Conservation (phyloP, 345 rosid genomes). For the Psidium guajava region DNA sequence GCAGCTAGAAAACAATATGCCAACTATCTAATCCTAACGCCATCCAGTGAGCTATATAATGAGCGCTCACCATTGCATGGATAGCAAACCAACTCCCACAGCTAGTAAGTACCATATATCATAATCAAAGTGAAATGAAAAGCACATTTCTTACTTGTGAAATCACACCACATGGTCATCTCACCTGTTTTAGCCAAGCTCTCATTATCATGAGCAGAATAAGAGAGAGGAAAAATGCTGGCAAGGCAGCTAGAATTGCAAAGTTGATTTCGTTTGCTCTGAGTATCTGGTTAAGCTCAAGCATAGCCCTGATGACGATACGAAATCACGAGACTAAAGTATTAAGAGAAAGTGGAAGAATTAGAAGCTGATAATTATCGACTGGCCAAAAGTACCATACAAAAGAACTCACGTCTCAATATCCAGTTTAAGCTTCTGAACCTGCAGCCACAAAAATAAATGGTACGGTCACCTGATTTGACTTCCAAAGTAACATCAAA, state of each 20-base stretch:
- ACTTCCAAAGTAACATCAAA: too few species aligned
- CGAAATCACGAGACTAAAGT: not conserved
- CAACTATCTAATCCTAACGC: not conserved
- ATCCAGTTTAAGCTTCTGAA: slow-evolving; percentile 91
- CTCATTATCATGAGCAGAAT: slow-evolving; percentile 49
- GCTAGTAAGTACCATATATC: not conserved
- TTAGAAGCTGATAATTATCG: slow-evolving; percentile 3
- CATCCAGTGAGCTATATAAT: not conserved
- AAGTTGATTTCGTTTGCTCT: slow-evolving; percentile 95
- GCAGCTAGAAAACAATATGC: not conserved
- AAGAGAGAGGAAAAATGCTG: slow-evolving; percentile 78
- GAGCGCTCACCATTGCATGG: not conserved
- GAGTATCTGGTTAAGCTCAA: slow-evolving; percentile 90
- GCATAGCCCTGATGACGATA: slow-evolving; percentile 71
- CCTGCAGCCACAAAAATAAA: slow-evolving; percentile 38
- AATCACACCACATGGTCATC: not conserved
- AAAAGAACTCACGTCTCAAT: slow-evolving; percentile 71
- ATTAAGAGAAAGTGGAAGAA: not conserved
- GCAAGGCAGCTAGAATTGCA: slow-evolving; percentile 91
- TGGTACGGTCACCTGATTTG: slow-evolving; percentile 1
- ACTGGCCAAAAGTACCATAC: slow-evolving; percentile 5
- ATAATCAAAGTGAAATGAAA: not conserved
- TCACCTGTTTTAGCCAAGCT: slow-evolving; percentile 71
- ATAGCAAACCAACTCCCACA: not conserved
- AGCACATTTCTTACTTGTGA: not conserved